These are phyloP conservation scores for Venturiaceae sp. DNA, from an alignment of 2,329 filamentous ascomycete species.

Conservation along the genomic window DNA sequence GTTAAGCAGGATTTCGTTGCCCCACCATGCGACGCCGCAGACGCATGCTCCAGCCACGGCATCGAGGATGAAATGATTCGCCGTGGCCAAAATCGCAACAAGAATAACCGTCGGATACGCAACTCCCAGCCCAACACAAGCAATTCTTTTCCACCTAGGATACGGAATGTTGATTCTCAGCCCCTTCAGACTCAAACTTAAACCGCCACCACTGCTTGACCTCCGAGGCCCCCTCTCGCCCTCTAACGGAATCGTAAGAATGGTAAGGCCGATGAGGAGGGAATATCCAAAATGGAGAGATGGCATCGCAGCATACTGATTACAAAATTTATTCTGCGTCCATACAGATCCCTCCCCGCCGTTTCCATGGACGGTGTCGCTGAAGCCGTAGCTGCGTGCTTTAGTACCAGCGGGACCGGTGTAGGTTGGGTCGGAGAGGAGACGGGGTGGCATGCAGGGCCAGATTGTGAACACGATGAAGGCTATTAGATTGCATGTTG, in stretches of 20 bases:
- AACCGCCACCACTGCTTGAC: background rate
- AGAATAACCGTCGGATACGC: conserved; percentile 57
- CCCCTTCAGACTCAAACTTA: background rate
- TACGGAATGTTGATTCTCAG: background rate
- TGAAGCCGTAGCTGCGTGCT: conserved; percentile 50
- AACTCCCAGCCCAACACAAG: conserved; percentile 44
- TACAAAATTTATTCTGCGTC: conserved; percentile 65
- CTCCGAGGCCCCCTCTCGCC: too few species aligned
- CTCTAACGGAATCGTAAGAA: conserved; percentile 54
- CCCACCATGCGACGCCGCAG: conserved; percentile 53
- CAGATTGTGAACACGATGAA: conserved; percentile 50
- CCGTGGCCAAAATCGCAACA: conserved; percentile 59
- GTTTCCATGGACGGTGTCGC: conserved; percentile 48
- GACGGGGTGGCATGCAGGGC: conserved; percentile 51
- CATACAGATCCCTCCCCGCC: conserved; percentile 57
- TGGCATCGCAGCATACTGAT: conserved; percentile 62
- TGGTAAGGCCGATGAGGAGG: conserved; percentile 60
- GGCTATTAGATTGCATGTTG: conserved; percentile 48
- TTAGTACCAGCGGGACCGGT: conserved; percentile 45
- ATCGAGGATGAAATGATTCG: conserved; percentile 64
- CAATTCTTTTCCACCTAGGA: background rate
- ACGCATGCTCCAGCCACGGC: conserved; percentile 59
- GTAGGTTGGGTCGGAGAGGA: conserved; percentile 44
- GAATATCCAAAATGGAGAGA: conserved; percentile 69
- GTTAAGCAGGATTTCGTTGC: conserved; percentile 48